phyloP scores from a whole-genome alignment of 176 grass and related monocot species.

The Zea luxurians region DNA sequence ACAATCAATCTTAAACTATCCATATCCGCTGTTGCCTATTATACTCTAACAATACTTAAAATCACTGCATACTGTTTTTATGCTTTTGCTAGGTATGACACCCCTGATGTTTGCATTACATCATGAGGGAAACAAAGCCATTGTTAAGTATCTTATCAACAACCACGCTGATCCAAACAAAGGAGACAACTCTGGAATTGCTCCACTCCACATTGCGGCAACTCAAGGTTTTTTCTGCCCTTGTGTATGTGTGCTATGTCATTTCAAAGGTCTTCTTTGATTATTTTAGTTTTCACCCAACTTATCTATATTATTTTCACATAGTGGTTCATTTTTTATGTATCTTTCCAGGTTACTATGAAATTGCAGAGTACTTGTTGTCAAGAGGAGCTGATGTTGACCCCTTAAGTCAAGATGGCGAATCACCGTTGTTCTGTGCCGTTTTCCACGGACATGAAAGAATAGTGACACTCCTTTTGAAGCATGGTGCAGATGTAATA shows the following conservation, averaged over 20 bases:
- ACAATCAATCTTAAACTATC: no score
- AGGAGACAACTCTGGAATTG: neutral
- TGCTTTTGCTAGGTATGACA: no score
- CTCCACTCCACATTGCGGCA: neutral
- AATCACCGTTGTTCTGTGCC: slow-evolving; percentile 12
- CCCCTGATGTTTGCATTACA: no score
- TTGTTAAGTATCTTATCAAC: neutral
- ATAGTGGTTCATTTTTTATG: neutral
- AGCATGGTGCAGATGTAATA: slow-evolving; percentile 23
- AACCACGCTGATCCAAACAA: neutral
- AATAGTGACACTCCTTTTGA: slow-evolving; percentile 1
- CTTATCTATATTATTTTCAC: neutral
- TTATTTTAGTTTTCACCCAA: neutral
- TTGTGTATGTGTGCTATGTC: neutral
- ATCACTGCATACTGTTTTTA: no score
- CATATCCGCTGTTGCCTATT: no score
- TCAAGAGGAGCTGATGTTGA: slow-evolving; percentile 26
- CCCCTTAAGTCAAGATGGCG: slow-evolving; percentile 21
- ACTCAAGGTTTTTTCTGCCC: neutral
- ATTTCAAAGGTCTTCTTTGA: neutral
- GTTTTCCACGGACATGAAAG: neutral
- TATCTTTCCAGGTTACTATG: neutral
- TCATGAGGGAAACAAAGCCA: no score
- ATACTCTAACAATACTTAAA: no score
- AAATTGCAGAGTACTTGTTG: slow-evolving; percentile 2